Evolutionary conservation across 306 rosid genomes (phyloP), one percentile per base, ranked within the genome.

Genomic region (Albizia julibrissin): DNA sequence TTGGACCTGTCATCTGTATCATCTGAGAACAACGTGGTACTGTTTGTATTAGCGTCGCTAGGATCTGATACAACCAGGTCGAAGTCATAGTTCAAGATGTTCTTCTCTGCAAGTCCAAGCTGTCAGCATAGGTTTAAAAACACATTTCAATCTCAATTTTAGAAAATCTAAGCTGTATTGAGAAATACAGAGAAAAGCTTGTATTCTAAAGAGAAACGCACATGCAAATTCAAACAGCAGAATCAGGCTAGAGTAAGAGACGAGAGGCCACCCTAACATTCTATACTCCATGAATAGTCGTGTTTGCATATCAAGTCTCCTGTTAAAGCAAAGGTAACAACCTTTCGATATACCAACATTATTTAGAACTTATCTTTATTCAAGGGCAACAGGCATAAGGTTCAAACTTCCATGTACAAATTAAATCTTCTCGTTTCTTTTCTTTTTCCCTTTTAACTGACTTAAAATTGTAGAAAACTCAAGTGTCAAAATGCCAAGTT

Each of bases 91-190:
- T 58, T 91, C 86, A 89, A 79, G 81, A 96, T 82, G 84, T 88
- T 96, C 87, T 96, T 96, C 92, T 96, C 98, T 24, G 85, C 89
- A 46, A 96, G 95, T 75, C 99, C 99, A 90, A 96, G 99, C 99
- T 96, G 98, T 85, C 85, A 89, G 47, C 73, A 84, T 54, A 84
- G 69, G 81, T 37, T 69, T 49, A 78, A 73, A 83, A 74, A 49
- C 24, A 31, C 26, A 42, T 70, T 43, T 81, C 80, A 84, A 69
- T 56, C 37, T 72, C 68, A 69, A 79, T n/a, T 79, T 18, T 71
- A 69, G 56, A 75, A 71, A 42, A 65, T 71, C 47, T 70, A 47
- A 64, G 43, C 21, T 29, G 54, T 24, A 66, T 21, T 29, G 12
- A 40, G 40, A 78, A 27, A 6, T 18, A 15, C 64, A 22, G 67